Evolutionary conservation across 2,329 filamentous ascomycete species (phyloP), one percentile per base, ranked within the genome.

Genomic region (Colletotrichum musae): DNA sequence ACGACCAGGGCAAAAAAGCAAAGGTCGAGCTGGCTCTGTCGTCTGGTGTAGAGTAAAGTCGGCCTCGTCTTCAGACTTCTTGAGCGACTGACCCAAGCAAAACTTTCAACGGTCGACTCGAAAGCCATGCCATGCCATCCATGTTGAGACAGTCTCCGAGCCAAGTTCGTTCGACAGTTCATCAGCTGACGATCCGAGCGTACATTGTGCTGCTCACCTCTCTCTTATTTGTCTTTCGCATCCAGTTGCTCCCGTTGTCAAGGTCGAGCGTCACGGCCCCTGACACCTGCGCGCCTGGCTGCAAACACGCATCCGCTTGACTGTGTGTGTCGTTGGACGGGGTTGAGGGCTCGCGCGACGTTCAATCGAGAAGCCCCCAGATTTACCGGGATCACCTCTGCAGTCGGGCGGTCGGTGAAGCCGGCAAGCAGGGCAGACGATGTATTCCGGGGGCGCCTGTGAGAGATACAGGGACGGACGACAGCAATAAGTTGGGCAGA

Each of bases 111-210:
- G 41, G 41, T 43, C 41, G 41, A 43, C 41, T 43, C 41, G 41
- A 43, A 43, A 43, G 16, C 32, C 32, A 36, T 36, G 32, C 32
- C 32, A 36, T 32, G 28, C 28, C 28, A 32, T 36, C 32, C 32
- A 36, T 41, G 47, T 58, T 56, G 56, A 61, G 51, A 61, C 62
- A 64, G 50, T 58, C n/a, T 36, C 21, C 45, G 36, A 39, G 62
- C 39, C 56, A 12, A 13, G 56, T 57, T 66, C 57, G 56, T 66
- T 67, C 67, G 67, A 66, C 57, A 39, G 13, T 45, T 32, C 45
- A 56, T 60, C 67, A 52, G 41, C 56, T 60, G 51, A 57, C 41
- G 15, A 66, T 47, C 62, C 62, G 36, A 70, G 67, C 62, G 56
- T 15, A 12, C 39, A 52, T 18, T 28, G 36, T n/a, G 32, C 28